Evolutionary conservation across 495 filamentous ascomycete species (phyloP), one percentile per base, ranked within the genome.

Genomic region (Aspergillus homomorphus): DNA sequence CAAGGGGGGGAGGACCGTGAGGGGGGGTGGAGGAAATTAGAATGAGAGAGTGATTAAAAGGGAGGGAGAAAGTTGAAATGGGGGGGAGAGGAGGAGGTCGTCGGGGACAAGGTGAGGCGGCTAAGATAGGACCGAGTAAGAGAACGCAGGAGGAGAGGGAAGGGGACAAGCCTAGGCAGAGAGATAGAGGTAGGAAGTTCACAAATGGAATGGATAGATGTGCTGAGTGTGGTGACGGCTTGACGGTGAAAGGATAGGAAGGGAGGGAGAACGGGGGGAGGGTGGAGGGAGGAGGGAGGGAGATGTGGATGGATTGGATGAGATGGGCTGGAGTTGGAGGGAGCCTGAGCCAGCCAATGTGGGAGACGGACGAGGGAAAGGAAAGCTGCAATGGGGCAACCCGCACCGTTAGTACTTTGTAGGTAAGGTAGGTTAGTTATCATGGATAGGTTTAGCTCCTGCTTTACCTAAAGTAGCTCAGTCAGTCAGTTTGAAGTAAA

Each of bases 331-430:
- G 26, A 28, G 26, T 28, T 28, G 26, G 26, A 3, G 18, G 19
- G 21, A 3, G n/a, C n/a, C n/a, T n/a, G 48, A 42, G 43, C 53
- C 45, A 61, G 57, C 62, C 56, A 59, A 61, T 59, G 62, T 65
- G 59, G 62, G 62, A 65, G 59, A n/a, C n/a, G 62, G 54, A 59
- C 53, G 55, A 62, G 57, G 58, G 58, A n/a, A n/a, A n/a, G n/a
- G n/a, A n/a, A 30, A 38, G 62, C 66, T 70, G 68, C 65, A 60
- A 61, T 67, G 60, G 62, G 66, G 63, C 66, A 67, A 66, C 60
- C 65, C 62, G 65, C 66, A 67, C 62, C 59, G 59, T 61, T 61
- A 59, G 57, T 51, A 28, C 26, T 28, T 28, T 4, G 26, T 28
- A 28, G 26, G 26, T 28, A 28, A 28, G 26, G 26, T 28, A 28